A percentile compares a stretch with the other conserved stretches of the same genome.
These are phyloP conservation scores for Fomitopsis serialis DNA, from an alignment of 768 basidiomycete genomes.

Conservation along the genomic window DNA sequence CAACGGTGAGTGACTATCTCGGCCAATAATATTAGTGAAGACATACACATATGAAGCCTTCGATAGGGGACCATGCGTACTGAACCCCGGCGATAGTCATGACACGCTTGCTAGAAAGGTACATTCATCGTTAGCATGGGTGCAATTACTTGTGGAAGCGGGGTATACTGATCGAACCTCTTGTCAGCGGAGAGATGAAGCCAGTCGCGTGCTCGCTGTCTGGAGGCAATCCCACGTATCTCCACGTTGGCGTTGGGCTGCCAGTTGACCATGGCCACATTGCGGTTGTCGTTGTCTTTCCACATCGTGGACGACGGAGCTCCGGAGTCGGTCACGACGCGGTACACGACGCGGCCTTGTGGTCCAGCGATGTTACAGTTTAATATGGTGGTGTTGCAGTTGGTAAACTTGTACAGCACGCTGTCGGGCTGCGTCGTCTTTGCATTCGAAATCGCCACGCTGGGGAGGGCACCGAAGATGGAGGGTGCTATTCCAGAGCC, in stretches of 20 bases:
- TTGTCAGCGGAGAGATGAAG: conserved; percentile 44
- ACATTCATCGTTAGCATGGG: background rate
- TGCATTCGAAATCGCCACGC: conserved; percentile 25
- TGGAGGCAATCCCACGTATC: conserved; percentile 42
- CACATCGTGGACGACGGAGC: conserved; percentile 50
- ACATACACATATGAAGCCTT: conserved; percentile 49
- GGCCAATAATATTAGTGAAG: background rate
- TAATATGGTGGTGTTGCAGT: conserved; percentile 45
- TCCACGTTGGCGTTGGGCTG: conserved; percentile 43
- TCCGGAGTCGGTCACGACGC: conserved; percentile 42
- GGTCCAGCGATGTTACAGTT: conserved; percentile 52
- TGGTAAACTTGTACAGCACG: conserved; percentile 44
- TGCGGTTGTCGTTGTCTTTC: conserved; percentile 41
- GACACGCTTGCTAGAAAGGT: conserved; percentile 25
- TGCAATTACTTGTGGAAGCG: background rate
- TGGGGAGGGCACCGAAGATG: conserved; percentile 60
- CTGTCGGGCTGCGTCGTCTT: conserved; percentile 23
- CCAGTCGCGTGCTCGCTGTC: conserved; percentile 49
- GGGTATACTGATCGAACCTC: conserved; percentile 26
- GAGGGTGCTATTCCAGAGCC: conserved; percentile 36
- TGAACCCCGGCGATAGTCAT: conserved; percentile 47
- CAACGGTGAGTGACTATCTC: conserved; percentile 2
- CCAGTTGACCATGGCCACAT: conserved; percentile 58
- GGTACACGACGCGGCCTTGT: conserved; percentile 41
- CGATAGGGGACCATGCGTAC: conserved; percentile 54